Percentiles rank a stretch among this genome's conserved stretches.
These are phyloP conservation scores for Diutina rugosa DNA, from an alignment of 1,139 yeast genomes.

Conservation along the genomic window DNA sequence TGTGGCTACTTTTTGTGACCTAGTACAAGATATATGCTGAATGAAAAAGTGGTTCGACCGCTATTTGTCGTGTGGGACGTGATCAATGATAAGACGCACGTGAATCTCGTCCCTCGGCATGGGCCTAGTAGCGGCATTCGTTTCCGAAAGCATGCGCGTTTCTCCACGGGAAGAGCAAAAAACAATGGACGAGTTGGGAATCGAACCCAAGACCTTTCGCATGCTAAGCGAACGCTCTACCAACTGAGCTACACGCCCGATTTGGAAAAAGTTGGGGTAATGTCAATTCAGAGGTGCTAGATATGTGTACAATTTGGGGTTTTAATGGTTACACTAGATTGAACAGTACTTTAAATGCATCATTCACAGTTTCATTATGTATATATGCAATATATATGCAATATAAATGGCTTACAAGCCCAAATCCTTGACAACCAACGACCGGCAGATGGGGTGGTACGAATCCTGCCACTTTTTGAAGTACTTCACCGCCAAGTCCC, in stretches of 20 bases:
- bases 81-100: not conserved
- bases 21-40: not conserved
- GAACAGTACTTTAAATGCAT: too few species aligned
- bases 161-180: not conserved
- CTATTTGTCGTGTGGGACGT: not conserved
- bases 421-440: not conserved
- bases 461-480: not conserved
- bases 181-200: not conserved
- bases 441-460: conserved; percentile 1
- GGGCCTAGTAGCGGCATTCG: not conserved
- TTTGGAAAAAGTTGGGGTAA: too few species aligned
- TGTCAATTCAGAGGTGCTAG: too few species aligned
- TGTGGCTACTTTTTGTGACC: too few species aligned
- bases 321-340: too few species aligned
- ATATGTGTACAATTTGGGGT: too few species aligned
- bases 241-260: not conserved
- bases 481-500: not conserved
- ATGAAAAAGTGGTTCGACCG: not conserved
- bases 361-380: too few species aligned
- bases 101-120: not conserved
- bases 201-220: not conserved
- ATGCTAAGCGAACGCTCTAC: not conserved
- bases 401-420: not conserved
- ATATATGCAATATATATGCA: too few species aligned
- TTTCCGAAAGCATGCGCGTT: not conserved